Base-by-base conservation (phyloP, 2,329 filamentous ascomycete species). In the Aureobasidium sp. region DNA sequence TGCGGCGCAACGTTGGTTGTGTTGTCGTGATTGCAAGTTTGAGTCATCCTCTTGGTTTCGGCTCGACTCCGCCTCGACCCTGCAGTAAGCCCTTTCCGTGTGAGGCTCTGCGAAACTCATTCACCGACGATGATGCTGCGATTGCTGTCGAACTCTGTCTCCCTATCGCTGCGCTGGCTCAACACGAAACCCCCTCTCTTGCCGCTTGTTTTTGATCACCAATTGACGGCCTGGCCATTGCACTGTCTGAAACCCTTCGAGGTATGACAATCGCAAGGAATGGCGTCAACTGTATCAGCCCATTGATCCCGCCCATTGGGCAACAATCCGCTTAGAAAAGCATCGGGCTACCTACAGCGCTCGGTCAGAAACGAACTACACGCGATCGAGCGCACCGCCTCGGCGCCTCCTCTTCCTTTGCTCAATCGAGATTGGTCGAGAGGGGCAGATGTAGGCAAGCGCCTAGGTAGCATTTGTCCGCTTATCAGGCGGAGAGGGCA, bases 1-100 rank as follows among this genome's bases (percentile, higher is more conserved):
- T 57, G 53, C 53, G 53, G 53, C 53, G 53, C n/a, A 57, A 57
- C 47, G 42, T 48, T 58, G 42, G 42, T 58, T 58, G 55, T 58
- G 55, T 48, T 48, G 55, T 58, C 41, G 55, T 48, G 31, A 57
- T 45, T 56, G 41, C 53, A 57, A 41, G 36, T 57, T 57, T 57
- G 55, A 58, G 41, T 58, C 55, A 58, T 58, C 29, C 53, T 56
- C 41, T 44, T 56, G 53, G 25, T 59, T 34, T 59, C 57, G 57
- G 57, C 57, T 59, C 57, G 57, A 34, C 53, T 47, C 56, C 44
- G 44, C 56, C 44, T 20, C 20, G 20, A 51, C 57, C 57, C 57
- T 60, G 57, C 44, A 60, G 25, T 36, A 51, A 36, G 57, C 57
- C 56, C 29, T 39, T 48, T 49, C 37, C 42, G 56, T 59, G 20